These are phyloP conservation scores for Pinus taeda DNA, from an alignment of 75 land plant genomes.

Conservation along the genomic window DNA sequence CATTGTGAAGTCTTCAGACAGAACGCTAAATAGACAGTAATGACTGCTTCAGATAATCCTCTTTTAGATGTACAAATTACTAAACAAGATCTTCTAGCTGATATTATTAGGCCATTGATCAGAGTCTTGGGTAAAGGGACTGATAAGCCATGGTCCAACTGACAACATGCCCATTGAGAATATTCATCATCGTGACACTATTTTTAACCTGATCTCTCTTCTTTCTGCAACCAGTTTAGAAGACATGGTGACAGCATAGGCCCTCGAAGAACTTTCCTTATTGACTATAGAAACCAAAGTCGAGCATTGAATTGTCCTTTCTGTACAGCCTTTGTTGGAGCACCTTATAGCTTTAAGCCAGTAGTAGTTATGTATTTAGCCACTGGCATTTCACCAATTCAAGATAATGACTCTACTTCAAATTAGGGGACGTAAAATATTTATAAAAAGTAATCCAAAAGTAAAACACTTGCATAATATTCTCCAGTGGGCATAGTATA, in stretches of 20 bases:
- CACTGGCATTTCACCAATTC: constrained; percentile 16
- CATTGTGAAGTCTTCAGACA: constrained; percentile 28
- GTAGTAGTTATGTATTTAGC: constrained; percentile 29
- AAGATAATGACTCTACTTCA: constrained; percentile 14
- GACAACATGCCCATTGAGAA: constrained; percentile 23
- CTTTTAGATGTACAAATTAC: constrained; percentile 18
- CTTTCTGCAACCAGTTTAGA: constrained; percentile 17
- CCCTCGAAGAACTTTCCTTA: constrained; percentile 36
- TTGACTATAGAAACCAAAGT: constrained; percentile 24
- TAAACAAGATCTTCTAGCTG: constrained; percentile 32
- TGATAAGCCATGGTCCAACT: constrained; percentile 20
- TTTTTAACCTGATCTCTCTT: constrained; percentile 31
- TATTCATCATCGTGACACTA: constrained; percentile 30
- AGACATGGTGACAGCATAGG: constrained; percentile 15
- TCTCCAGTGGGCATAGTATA: too few species aligned
- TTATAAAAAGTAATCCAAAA: too few species aligned
- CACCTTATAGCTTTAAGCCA: constrained; percentile 28
- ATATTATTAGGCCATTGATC: constrained; percentile 31
- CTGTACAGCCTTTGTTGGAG: constrained; percentile 35
- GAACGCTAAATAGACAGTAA: constrained; percentile 28
- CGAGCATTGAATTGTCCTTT: constrained; percentile 15
- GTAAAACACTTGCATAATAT: too few species aligned
- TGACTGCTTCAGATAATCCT: constrained; percentile 27
- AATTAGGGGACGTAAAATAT: too few species aligned
- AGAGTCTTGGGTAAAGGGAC: constrained; percentile 34